Conservation (phyloP, 2,329 filamentous ascomycete species). For the Alternaria longipes region DNA sequence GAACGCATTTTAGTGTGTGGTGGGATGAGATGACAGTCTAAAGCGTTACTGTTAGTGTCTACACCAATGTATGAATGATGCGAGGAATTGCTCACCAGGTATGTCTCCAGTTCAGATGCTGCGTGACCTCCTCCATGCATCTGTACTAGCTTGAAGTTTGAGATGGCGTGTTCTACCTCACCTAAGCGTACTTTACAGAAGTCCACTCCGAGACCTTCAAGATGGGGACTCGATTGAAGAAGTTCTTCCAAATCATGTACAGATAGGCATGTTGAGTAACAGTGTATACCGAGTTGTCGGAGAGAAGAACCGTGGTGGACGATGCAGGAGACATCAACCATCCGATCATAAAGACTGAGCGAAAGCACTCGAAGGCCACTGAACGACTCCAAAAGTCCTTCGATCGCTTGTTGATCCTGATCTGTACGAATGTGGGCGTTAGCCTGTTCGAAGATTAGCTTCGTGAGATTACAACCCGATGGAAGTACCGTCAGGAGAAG, state of each 20-base stretch:
- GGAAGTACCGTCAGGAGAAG: background rate
- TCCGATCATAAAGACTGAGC: background rate
- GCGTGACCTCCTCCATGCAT: background rate
- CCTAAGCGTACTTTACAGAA: background rate
- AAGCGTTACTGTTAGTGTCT: background rate
- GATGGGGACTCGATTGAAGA: background rate
- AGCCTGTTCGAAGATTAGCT: background rate
- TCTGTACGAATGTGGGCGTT: background rate
- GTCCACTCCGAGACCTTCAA: background rate
- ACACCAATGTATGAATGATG: background rate
- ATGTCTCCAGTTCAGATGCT: background rate
- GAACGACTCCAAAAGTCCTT: background rate
- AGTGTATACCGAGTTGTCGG: background rate
- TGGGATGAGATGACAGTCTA: background rate
- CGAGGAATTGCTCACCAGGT: background rate
- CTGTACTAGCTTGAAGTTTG: background rate
- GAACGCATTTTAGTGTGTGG: background rate
- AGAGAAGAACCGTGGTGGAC: background rate
- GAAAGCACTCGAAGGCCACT: background rate
- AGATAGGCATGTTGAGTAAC: fast-evolving
- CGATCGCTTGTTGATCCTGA: no score
- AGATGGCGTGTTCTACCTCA: background rate
- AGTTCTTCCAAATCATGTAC: background rate
- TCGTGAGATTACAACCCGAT: background rate
- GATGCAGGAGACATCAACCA: background rate